Evolutionary conservation across 495 filamentous ascomycete genomes (phyloP), one percentile per base, ranked within the genome.

Genomic region (Penicillium macrosclerotiorum): DNA sequence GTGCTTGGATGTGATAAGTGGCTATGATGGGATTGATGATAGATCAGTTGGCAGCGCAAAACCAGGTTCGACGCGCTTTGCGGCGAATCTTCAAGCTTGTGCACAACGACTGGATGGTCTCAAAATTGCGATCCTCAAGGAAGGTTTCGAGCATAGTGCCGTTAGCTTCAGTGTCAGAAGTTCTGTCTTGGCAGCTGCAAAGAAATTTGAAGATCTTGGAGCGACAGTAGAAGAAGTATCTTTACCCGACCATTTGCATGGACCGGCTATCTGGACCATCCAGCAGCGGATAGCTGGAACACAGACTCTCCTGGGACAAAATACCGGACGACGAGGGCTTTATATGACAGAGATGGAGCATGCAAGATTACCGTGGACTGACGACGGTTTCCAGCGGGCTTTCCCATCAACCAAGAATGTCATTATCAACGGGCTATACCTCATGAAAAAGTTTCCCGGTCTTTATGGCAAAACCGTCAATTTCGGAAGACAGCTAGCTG

Each of bases 21-120:
- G 78, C 6, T 69, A 69, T 17, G 80, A 83, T 46, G 75, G 74
- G 2, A 76, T 80, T 32, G 80, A 83, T 49, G 79, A 82, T 49
- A 64, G 75, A 6, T 68, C 70, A 27, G 8, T 73, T n/a, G 54
- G 66, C n/a, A 63, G 69, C 39, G 62, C 72, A 7, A 63, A 65
- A 31, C 75, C 73, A 13, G 65, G 63, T 1, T 70, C 75, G 0
- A 73, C 67, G 0, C 63, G 55, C 0, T 61, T 63, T 25, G 72
- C 73, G 20, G 51, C 67, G 5, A 63, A 63, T 24, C 64, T 75
- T n/a, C n/a, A 1, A 32, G 52, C 25, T 7, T 43, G 2, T 30
- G 16, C 13, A 8, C 41, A 66, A 8, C 58, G 64, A 50, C 68
- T 81, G 0, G 54, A 67, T n/a, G 75, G 74, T 0, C 37, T 79